Percentiles rank a stretch among this genome's conserved stretches.
Evolutionary conservation across 2,329 filamentous ascomycete species (phyloP).

Genomic region (Exophiala sp.): DNA sequence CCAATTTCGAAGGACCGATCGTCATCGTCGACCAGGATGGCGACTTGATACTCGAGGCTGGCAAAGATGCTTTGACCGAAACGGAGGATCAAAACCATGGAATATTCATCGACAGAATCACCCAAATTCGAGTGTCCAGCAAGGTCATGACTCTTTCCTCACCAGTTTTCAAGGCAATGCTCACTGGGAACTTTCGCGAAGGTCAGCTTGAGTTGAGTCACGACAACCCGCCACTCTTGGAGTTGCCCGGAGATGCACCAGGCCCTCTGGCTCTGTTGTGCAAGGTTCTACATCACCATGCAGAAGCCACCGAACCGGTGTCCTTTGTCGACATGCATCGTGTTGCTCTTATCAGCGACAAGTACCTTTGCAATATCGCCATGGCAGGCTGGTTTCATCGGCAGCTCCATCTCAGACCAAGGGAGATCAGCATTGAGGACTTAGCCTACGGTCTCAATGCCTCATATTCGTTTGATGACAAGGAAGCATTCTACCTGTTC

Average conservation of each 20-base stretch:
- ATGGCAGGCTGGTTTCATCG: neutral
- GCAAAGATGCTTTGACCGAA: neutral
- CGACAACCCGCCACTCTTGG: neutral
- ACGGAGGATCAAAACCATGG: neutral
- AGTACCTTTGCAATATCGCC: neutral
- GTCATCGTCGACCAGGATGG: slow-evolving; percentile 2
- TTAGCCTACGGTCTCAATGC: neutral
- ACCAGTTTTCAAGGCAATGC: slow-evolving; percentile 10
- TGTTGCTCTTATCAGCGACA: neutral
- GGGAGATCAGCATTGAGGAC: neutral
- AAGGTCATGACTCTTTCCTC: slow-evolving; percentile 5
- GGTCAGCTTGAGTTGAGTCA: neutral
- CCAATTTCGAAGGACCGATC: too few species aligned
- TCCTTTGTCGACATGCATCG: neutral
- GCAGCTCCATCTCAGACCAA: neutral
- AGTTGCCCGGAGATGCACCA: slow-evolving; percentile 7
- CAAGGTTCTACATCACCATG: slow-evolving; percentile 1
- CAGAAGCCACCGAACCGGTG: neutral
- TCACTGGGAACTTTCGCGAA: slow-evolving; percentile 3
- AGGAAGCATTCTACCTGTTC: slow-evolving; percentile 1
- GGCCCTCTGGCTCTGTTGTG: neutral
- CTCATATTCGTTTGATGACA: slow-evolving; percentile 1
- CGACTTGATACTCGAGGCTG: slow-evolving; percentile 7
- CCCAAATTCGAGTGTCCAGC: neutral
- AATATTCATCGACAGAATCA: neutral